Percentiles rank a stretch among this genome's conserved stretches.
phyloP scores from a whole-genome alignment of 2,329 filamentous ascomycete species.

The Rugonectria rugulosa region DNA sequence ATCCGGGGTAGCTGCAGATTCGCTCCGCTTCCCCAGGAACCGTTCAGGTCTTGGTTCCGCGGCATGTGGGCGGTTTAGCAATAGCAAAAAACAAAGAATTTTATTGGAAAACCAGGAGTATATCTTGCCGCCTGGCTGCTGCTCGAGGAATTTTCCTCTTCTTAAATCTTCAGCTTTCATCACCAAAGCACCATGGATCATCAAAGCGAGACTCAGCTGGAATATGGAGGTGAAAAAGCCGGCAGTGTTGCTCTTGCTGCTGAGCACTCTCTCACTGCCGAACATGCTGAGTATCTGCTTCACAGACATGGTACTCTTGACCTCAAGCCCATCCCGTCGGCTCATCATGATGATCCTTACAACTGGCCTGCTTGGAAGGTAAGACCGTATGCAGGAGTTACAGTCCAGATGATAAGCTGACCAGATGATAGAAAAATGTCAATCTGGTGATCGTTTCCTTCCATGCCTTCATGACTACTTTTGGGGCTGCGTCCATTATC shows the following conservation, averaged over 20 bases:
- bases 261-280: neutral
- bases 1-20: neutral
- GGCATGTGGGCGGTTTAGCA: neutral
- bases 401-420: neutral
- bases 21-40: constrained; percentile 1
- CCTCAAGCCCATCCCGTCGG: neutral
- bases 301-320: neutral
- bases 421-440: neutral
- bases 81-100: neutral
- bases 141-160: too few relatives aligned
- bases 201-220: neutral
- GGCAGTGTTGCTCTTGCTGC: neutral
- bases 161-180: neutral
- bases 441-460: neutral
- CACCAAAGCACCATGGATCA: neutral
- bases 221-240: neutral
- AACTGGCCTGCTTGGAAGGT: neutral
- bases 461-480: neutral
- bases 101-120: neutral
- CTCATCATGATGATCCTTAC: neutral
- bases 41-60: neutral
- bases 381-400: neutral
- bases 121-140: neutral
- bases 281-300: neutral
- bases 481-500: neutral